Conservation (phyloP, 305 asterid species). For the Fraxinus dipetala region DNA sequence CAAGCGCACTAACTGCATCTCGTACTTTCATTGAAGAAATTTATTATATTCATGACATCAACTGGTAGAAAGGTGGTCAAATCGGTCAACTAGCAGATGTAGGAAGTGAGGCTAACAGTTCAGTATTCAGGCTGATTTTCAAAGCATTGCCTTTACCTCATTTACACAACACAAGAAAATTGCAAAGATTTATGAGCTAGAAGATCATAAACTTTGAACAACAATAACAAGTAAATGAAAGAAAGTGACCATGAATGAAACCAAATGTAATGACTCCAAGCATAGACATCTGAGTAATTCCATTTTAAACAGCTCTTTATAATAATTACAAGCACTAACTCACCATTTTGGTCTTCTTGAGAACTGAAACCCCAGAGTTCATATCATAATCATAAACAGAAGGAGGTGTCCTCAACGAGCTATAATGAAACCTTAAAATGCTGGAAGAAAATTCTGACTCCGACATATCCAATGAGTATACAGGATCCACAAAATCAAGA, state of each 20-base stretch:
- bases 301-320: slow-evolving; percentile 8
- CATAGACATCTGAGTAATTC: slow-evolving; percentile 8
- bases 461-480: slow-evolving; percentile 56
- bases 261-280: slow-evolving; percentile 12
- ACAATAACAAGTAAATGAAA: background rate
- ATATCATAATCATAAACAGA: slow-evolving; percentile 91
- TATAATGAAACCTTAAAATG: slow-evolving; percentile 66
- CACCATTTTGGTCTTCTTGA: slow-evolving; percentile 79
- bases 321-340: slow-evolving; percentile 28
- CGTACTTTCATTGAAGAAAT: background rate
- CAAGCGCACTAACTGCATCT: background rate
- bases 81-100: background rate
- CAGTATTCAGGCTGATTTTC: background rate
- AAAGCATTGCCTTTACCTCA: background rate
- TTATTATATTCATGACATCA: background rate
- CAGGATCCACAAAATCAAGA: slow-evolving; percentile 74
- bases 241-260: slow-evolving; percentile 16
- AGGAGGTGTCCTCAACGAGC: slow-evolving; percentile 85
- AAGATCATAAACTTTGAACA: background rate
- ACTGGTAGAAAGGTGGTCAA: background rate
- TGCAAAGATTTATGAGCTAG: background rate
- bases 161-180: background rate
- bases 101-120: background rate
- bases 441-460: slow-evolving; percentile 78
- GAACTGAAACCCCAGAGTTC: slow-evolving; percentile 75